These are phyloP conservation scores for Neoboletus magnificus DNA, from an alignment of 768 basidiomycete genomes.

Conservation along the genomic window DNA sequence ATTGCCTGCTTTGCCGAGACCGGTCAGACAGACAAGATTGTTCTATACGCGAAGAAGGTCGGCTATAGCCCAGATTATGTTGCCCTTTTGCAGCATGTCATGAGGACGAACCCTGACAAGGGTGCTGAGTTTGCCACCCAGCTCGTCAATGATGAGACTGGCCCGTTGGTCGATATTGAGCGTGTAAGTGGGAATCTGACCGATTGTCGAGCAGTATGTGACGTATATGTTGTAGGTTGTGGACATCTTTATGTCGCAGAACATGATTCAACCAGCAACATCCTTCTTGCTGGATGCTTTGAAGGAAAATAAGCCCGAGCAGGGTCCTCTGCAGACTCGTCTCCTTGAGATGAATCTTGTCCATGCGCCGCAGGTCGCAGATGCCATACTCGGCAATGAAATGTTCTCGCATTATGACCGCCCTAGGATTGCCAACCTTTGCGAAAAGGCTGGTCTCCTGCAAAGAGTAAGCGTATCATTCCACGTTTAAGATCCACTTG, in stretches of 20 bases:
- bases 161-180: constrained; percentile 91
- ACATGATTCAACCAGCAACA: constrained; percentile 99
- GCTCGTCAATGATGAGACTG: constrained; percentile 89
- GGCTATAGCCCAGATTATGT: constrained; percentile 92
- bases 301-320: constrained; percentile 98
- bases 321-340: constrained; percentile 92
- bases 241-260: constrained; percentile 99
- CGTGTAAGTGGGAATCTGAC: constrained; percentile 47
- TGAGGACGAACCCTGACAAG: constrained; percentile 95
- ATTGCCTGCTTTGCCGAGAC: constrained; percentile 99
- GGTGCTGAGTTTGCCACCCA: constrained; percentile 97
- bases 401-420: constrained; percentile 98
- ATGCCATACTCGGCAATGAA: constrained; percentile 97
- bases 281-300: constrained; percentile 96
- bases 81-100: constrained; percentile 89
- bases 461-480: constrained; percentile 64
- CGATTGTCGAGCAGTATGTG: neutral
- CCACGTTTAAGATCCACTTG: neutral
- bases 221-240: constrained; percentile 58
- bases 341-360: constrained; percentile 97
- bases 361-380: constrained; percentile 97
- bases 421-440: constrained; percentile 94
- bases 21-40: constrained; percentile 97
- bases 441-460: constrained; percentile 95
- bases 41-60: constrained; percentile 96